Conservation (phyloP, 805 yeast genomes). For the Saccharomyces cerevisiae region DNA sequence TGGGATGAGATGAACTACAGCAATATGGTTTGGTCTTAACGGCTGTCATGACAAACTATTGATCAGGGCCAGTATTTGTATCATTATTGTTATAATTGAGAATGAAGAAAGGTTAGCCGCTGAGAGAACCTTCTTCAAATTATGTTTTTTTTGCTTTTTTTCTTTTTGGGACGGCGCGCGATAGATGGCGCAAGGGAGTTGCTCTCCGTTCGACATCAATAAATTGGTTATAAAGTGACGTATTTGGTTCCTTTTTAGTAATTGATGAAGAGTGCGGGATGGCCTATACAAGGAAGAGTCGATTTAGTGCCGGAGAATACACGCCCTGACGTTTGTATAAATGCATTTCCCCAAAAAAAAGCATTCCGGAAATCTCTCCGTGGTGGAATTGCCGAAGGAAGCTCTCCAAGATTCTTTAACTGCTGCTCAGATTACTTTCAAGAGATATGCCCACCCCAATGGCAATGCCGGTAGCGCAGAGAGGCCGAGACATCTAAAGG, state of each 20-base stretch:
- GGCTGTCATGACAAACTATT: background rate
- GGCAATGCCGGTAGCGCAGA: background rate
- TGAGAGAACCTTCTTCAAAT: background rate
- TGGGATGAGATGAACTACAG: background rate
- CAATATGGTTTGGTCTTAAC: background rate
- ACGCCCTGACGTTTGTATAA: background rate
- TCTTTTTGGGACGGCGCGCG: background rate
- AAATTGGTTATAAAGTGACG: background rate
- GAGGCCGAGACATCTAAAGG: too few relatives aligned
- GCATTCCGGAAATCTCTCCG: background rate
- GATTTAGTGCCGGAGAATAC: background rate
- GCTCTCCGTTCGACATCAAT: background rate
- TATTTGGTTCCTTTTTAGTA: background rate
- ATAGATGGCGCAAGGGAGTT: background rate
- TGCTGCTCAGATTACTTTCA: slow-evolving; percentile 28
- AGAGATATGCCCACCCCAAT: slow-evolving; percentile 15
- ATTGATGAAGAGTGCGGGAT: background rate
- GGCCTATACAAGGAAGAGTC: background rate
- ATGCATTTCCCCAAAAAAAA: background rate
- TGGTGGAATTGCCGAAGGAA: slow-evolving; percentile 9
- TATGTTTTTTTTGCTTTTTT: too few relatives aligned
- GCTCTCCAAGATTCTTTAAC: slow-evolving; percentile 20
- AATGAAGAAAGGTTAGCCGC: background rate
- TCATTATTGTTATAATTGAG: background rate
- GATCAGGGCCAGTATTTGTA: background rate